A percentile compares a stretch with the other conserved stretches of the same genome.
phyloP scores from a whole-genome alignment of 2,329 filamentous ascomycete genomes.

The Lachnellula arida region DNA sequence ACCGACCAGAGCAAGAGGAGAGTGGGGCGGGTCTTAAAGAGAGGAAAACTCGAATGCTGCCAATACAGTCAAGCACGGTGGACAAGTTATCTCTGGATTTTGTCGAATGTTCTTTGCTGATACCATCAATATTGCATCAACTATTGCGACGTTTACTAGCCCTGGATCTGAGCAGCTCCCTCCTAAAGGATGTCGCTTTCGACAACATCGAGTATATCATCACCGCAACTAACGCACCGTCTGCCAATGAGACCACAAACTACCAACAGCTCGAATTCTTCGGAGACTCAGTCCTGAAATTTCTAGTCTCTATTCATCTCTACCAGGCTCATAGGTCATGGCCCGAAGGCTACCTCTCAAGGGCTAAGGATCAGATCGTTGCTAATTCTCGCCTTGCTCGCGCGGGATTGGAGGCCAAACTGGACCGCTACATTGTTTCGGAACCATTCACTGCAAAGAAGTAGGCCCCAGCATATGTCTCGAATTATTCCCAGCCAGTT shows the following conservation, averaged over 20 bases:
- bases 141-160: no score
- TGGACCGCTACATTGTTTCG: slow-evolving; percentile 68
- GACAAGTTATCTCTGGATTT: no score
- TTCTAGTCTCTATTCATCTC: slow-evolving; percentile 50
- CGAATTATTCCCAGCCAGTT: no score
- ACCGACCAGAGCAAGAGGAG: no score
- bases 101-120: no score
- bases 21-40: no score
- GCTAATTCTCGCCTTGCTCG: slow-evolving; percentile 65
- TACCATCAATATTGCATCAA: no score
- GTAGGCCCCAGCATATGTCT: slow-evolving; percentile 62
- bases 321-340: slow-evolving; percentile 34
- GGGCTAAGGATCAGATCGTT: slow-evolving; percentile 61
- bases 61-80: no score
- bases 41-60: no score
- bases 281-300: slow-evolving; percentile 77
- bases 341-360: slow-evolving; percentile 70
- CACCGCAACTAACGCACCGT: slow-evolving; percentile 63
- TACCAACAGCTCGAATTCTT: slow-evolving; percentile 84
- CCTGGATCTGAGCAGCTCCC: no score
- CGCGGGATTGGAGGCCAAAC: slow-evolving; percentile 53
- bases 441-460: slow-evolving; percentile 60
- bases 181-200: slow-evolving; percentile 41
- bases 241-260: slow-evolving; percentile 54
- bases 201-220: slow-evolving; percentile 50